Conservation (phyloP, 2,329 filamentous ascomycete genomes). For the Fusarium chuoi region DNA sequence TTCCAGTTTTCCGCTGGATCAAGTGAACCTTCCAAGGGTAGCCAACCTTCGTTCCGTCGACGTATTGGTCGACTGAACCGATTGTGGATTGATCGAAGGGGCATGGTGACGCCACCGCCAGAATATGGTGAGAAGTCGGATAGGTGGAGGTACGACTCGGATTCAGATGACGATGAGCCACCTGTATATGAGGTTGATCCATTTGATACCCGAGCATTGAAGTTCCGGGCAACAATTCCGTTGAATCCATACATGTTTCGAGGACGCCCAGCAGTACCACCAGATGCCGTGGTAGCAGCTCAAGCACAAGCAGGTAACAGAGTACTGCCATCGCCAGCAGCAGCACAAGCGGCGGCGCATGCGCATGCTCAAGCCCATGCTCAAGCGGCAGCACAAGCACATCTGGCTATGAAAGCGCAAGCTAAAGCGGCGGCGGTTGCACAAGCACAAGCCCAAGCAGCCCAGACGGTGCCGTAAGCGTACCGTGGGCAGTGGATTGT, state of each 20-base stretch:
- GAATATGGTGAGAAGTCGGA: conserved; percentile 63
- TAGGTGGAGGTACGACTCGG: conserved; percentile 87
- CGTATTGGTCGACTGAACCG: conserved; percentile 87
- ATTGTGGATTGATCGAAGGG: conserved; percentile 87
- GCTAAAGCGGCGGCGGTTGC: conserved; percentile 36
- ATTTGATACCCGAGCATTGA: conserved; percentile 67
- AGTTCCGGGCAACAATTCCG: conserved; percentile 69
- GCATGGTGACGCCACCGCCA: conserved; percentile 64
- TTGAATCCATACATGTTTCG: conserved; percentile 57
- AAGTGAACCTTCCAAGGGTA: conserved; percentile 53
- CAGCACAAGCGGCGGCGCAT: conserved; percentile 35
- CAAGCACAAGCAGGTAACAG: conserved; percentile 39
- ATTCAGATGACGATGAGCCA: conserved; percentile 85
- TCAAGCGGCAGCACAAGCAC: conserved; percentile 45
- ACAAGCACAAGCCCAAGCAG: conserved; percentile 33
- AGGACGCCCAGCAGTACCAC: conserved; percentile 49
- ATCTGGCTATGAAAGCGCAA: conserved; percentile 40
- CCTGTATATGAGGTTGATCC: conserved; percentile 81
- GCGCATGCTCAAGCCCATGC: conserved; percentile 44
- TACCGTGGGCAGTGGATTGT: conserved; percentile 29
- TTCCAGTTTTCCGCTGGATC: conserved; percentile 59
- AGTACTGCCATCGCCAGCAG: conserved; percentile 41
- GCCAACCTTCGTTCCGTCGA: conserved; percentile 78
- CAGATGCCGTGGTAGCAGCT: conserved; percentile 42
- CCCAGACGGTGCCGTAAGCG: conserved; percentile 31